Base-by-base conservation (phyloP, 1,284 basidiomycete genomes). In the Blastosporella zonata region DNA sequence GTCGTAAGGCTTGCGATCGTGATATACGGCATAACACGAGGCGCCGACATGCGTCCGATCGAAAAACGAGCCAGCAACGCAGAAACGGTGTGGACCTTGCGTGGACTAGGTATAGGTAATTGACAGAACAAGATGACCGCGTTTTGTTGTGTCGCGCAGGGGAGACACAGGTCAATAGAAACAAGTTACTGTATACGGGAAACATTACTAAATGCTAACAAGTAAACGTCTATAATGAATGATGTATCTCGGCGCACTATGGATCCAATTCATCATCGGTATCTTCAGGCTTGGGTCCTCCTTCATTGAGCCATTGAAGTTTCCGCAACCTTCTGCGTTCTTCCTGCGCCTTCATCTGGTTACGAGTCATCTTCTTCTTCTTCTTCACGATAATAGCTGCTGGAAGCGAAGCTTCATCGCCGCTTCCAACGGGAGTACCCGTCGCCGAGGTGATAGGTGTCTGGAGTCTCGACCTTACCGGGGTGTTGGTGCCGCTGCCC, bases 281-380 rank as follows among this genome's bases (percentile, higher is more conserved):
- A 57, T 90, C 87, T 63, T 90, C 87, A 46, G 88, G 87, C 59
- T 82, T 87, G 31, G 81, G 78, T 22, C 81, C 92, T 46, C 94
- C 94, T 62, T 81, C 81, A 17, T 78, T 82, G 52, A 97, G 73
- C 92, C 92, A 97, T 54, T 81, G 76, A 53, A 96, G 64, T 71
- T 93, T 93, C 58, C 92, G 76, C 61, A 84, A 65, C 56, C 84
- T 75, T 62, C 90, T 74, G 52, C 92, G 76, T 69, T 93, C 92
- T 67, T 93, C 91, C 67, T 83, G 85, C 6, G 81, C 91, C 70
- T 97, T 97, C 56, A 87, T 39, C 67, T 96, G 91, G 71, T 97
- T 97, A 54, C 93, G 79, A 6, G 93, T 95, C 67, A 79, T 43
- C 72, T 93, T 95, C 78, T 96, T 97, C 77, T 94, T 94, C 75